Base-by-base conservation (phyloP, 1,284 basidiomycete genomes). In the Stereum hirsutum region DNA sequence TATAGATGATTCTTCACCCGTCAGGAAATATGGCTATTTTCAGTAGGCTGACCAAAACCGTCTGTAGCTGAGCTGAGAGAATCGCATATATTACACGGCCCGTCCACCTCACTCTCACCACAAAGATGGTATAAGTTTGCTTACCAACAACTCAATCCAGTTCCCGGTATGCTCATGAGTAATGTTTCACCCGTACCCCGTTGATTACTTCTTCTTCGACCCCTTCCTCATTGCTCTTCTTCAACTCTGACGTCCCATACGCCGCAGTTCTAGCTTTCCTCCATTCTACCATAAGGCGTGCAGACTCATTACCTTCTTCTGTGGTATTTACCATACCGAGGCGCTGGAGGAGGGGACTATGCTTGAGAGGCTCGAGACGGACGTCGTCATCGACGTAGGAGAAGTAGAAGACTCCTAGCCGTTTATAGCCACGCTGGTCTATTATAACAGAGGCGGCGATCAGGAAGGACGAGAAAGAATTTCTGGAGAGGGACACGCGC, bases 331-430 rank as follows among this genome's bases (percentile, higher is more conserved):
- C 46, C 5, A 65, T 53, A 0, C 62, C 65, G 0, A 55, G 54
- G 25, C 52, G 53, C 42, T 65, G 57, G 14, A 71, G 49, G 2
- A 68, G 59, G 1, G 65, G 64, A 45, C 68, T 71, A 15, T 65
- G 58, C 15, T 50, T 51, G 39, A 60, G 55, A 7, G 70, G 67
- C 11, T 52, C 49, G 7, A 72, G 61, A 42, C 57, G 58, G 5
- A 65, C 55, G 52, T 57, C 39, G 21, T 47, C 46, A 17, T 45
- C 46, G 3, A 40, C 36, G 15, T 47, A 47, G 46, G 36, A 42
- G 54, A 78, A 78, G 57, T 75, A 76, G 49, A 78, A 68, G 3
- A 72, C 61, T 10, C 72, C 72, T 6, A 76, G 61, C 17, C 75
- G 63, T 36, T 68, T 58, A 44, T 62, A 59, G 24, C 63, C 59